Base-by-base conservation (phyloP, 352 stramenopile genomes). In the Proteromonas lacertae region DNA sequence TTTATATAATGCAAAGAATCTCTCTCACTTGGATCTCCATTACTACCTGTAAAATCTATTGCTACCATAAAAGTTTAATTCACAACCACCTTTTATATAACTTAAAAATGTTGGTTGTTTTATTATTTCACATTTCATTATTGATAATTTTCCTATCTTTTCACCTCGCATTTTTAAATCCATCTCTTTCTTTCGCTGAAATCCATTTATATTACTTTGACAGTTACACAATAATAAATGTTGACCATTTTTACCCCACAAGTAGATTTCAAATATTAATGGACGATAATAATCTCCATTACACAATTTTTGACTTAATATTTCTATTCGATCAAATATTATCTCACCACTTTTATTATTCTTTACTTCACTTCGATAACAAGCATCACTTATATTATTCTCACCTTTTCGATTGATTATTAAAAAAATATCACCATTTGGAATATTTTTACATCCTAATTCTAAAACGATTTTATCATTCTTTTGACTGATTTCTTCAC, bases 21-120 rank as follows among this genome's bases (percentile, higher is more conserved):
- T 8, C 41, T 34, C n/a, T 38, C 46, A 20, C 47, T 58, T 0
- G 59, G 42, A 17, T 52, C 41, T n/a, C 64, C 62, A 46, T 77
- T 77, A 21, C 46, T 63, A 17, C 48, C 57, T 8, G 65, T 76
- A 41, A 70, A 74, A 41, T 78, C 65, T 41, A 78, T 66, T 1
- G 62, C 65, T 12, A 74, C 58, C 20, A 60, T 53, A 16, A 75
- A 48, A 41, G 49, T 28, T 10, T 10, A 28, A 5, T 10, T 28
- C 5, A 5, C 5, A 10, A 10, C 24, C 24, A 10, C 24, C 24
- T 21, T 25, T 16, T 16, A 55, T 32, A 23, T 19, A 40, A 10
- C 10, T 10, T 5, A 28, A 10, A 10, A 28, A 28, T 28, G 24
- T 10, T 5, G 24, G 5, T 28, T 28, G 24, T 28, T 30, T 18